These are phyloP conservation scores for Fragosphaeria purpurea DNA, from an alignment of 2,329 filamentous ascomycete species.

Conservation along the genomic window DNA sequence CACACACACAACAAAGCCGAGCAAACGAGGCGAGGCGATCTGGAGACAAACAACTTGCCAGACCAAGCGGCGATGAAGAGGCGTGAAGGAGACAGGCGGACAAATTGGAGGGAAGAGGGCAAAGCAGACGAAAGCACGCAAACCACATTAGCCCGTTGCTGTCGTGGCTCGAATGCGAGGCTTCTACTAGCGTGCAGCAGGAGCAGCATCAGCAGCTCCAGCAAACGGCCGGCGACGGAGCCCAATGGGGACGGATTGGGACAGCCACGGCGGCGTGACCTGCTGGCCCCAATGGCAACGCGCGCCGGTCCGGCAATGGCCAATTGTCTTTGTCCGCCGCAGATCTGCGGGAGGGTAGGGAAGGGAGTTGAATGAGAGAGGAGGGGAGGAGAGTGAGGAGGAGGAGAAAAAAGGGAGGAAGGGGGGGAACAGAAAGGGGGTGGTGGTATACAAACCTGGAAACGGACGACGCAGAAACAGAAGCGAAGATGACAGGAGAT, in stretches of 20 bases:
- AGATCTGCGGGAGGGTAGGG: neutral
- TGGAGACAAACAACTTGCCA: no score
- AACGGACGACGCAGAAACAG: no score
- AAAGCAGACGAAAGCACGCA: neutral
- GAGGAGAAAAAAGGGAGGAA: neutral
- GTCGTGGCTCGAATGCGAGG: constrained; percentile 13
- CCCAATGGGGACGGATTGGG: neutral
- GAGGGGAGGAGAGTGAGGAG: neutral
- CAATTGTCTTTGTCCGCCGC: neutral
- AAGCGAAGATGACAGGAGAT: no score
- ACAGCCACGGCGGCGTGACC: constrained; percentile 1
- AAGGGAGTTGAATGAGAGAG: neutral
- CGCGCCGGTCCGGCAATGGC: neutral
- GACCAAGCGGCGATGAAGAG: neutral
- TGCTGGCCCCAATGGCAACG: constrained; percentile 6
- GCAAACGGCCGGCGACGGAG: neutral
- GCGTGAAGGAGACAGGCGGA: neutral
- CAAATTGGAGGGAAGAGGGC: neutral
- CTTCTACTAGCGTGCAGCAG: neutral
- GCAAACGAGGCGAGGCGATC: no score
- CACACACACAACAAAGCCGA: no score
- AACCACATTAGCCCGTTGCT: neutral
- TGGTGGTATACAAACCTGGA: no score
- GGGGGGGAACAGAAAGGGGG: no score
- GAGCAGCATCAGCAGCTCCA: neutral